phyloP scores from a whole-genome alignment of 2,329 filamentous ascomycete genomes.

The Aspergillus sp. region DNA sequence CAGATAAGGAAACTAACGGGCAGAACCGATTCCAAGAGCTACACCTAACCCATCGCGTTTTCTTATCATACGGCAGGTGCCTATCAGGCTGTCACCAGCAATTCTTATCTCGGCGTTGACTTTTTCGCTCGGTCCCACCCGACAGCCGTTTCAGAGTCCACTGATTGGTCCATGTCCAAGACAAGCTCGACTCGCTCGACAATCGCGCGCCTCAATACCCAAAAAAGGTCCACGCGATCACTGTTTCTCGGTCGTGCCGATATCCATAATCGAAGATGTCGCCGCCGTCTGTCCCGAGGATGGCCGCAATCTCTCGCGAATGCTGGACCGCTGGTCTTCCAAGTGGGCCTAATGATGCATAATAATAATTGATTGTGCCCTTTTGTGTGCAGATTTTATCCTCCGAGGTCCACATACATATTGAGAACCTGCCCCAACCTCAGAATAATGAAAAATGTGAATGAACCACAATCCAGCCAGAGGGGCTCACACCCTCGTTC shows the following conservation, averaged over 20 bases:
- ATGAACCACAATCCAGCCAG: conserved; percentile 1
- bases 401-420: conserved; percentile 4
- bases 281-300: neutral
- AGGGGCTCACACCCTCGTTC: conserved; percentile 3
- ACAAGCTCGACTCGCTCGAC: conserved; percentile 8
- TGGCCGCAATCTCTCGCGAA: neutral
- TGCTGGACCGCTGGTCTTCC: neutral
- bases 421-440: neutral
- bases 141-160: neutral
- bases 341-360: conserved; percentile 3
- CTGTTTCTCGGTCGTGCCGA: neutral
- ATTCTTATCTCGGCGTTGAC: conserved; percentile 2
- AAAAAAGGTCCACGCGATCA: neutral
- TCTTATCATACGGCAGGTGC: neutral
- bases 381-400: neutral
- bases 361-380: neutral
- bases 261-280: conserved; percentile 2
- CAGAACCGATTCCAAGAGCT: too few species aligned
- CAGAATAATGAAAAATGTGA: neutral
- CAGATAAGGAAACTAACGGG: too few species aligned
- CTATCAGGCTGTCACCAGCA: neutral
- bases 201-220: conserved; percentile 1
- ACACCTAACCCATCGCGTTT: too few species aligned
- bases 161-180: neutral
- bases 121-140: neutral